phyloP scores from a whole-genome alignment of 192 early-diverging fungal species.

The Oehlia diaphana region DNA sequence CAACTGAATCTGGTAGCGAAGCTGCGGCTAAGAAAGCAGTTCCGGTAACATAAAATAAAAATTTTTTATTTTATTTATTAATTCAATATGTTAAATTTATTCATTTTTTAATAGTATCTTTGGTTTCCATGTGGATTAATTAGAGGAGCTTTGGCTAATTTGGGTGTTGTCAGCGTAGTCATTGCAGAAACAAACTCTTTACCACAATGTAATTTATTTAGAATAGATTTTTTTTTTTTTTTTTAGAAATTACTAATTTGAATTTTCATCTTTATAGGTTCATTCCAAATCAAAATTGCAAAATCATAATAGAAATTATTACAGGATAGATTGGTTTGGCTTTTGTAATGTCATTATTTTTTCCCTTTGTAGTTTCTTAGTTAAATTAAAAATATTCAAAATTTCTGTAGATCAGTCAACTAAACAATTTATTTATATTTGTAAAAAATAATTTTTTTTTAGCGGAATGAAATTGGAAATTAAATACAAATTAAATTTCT shows the following conservation, averaged over 20 bases:
- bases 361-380: background rate
- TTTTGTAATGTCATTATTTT: background rate
- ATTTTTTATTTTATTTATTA: conserved; percentile 1
- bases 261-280: conserved; percentile 44
- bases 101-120: conserved; percentile 60
- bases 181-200: conserved; percentile 82
- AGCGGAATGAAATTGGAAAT: background rate
- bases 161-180: conserved; percentile 84
- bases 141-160: conserved; percentile 87
- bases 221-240: background rate
- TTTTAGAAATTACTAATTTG: background rate
- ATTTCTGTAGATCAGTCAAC: background rate
- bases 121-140: conserved; percentile 98
- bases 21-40: conserved; percentile 78
- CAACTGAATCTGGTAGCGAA: conserved; percentile 71
- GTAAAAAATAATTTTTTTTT: background rate
- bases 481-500: no score
- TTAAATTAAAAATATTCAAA: background rate
- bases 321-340: background rate
- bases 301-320: conserved; percentile 37
- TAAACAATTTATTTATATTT: background rate
- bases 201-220: conserved; percentile 69
- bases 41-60: conserved; percentile 55
- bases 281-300: conserved; percentile 75
- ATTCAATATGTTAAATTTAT: background rate